Base-by-base conservation (phyloP, 2,329 filamentous ascomycete species). In the Penicillium hesseltinei region DNA sequence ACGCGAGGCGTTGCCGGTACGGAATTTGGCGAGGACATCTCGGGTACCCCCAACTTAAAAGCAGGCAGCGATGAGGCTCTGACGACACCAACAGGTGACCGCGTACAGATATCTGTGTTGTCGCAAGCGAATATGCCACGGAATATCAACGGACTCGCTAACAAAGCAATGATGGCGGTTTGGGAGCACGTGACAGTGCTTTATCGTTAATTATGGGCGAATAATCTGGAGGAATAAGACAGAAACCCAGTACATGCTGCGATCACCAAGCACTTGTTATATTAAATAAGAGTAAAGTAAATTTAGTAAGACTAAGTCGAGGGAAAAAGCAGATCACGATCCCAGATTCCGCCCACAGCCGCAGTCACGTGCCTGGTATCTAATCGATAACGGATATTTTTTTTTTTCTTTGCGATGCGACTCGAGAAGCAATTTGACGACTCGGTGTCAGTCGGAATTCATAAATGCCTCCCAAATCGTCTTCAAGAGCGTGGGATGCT, bases 1-100 rank as follows among this genome's bases (percentile, higher is more conserved):
- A 97, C 90, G 70, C 91, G 88, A 69, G 92, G 92, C 56, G 89
- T 94, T 56, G 84, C 83, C 56, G 92, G 92, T 57, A 94, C 80
- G 65, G 80, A 78, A 62, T 83, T 78, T 67, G 79, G 77, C 47
- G 72, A 70, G 23, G 70, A 59, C 72, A 83, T 82, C 44, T 74
- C 66, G 64, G 62, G 54, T 50, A 64, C 31, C 65, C 58, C 64
- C 29, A 70, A 65, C 57, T 73, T 69, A 66, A 78, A 78, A 59
- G 79, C 71, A 55, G 84, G 80, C 78, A 87, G 85, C 50, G 62
- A 58, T 56, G 70, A 59, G 54, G 60, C 48, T 51, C 57, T 49
- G 53, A 70, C 67, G 19, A 69, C 56, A 49, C 69, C 72, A 52
- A 54, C 63, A 23, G 69, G 46, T 52, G 71, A 62, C 47, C 66